Percentiles rank a stretch among this genome's conserved stretches.
phyloP scores from a whole-genome alignment of 495 filamentous ascomycete species.

The Penicillium soppii region DNA sequence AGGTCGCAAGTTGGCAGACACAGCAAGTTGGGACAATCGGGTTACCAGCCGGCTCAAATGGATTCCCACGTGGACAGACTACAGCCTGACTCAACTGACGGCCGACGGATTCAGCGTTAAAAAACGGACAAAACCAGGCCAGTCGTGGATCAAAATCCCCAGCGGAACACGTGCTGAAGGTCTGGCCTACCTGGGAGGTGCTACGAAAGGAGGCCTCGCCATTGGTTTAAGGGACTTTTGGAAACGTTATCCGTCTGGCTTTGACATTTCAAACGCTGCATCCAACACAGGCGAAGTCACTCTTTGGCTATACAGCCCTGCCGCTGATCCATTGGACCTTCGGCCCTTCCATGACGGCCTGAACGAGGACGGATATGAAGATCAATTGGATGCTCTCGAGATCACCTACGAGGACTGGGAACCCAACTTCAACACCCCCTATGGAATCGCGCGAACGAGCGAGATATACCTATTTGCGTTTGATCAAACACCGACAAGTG shows the following conservation, averaged over 20 bases:
- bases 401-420: slow-evolving; percentile 57
- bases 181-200: slow-evolving; percentile 46
- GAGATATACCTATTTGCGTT: slow-evolving; percentile 45
- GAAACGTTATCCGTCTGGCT: slow-evolving; percentile 48
- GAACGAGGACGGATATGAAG: slow-evolving; percentile 41
- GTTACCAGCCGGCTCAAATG: slow-evolving; percentile 38
- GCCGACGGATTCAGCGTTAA: slow-evolving; percentile 51
- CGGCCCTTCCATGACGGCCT: slow-evolving; percentile 51
- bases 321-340: slow-evolving; percentile 45
- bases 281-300: slow-evolving; percentile 40
- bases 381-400: slow-evolving; percentile 50
- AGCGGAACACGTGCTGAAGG: slow-evolving; percentile 46
- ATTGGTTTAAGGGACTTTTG: slow-evolving; percentile 51
- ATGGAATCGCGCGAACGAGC: slow-evolving; percentile 48
- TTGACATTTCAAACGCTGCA: slow-evolving; percentile 42
- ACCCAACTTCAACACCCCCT: slow-evolving; percentile 43
- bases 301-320: slow-evolving; percentile 50
- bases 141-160: slow-evolving; percentile 50
- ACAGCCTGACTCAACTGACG: slow-evolving; percentile 44
- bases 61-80: slow-evolving; percentile 51
- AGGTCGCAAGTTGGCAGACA: slow-evolving; percentile 27
- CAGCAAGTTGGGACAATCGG: slow-evolving; percentile 33
- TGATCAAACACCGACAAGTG: slow-evolving; percentile 35
- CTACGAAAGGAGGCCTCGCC: slow-evolving; percentile 43
- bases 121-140: slow-evolving; percentile 47